A percentile compares a stretch with the other conserved stretches of the same genome.
phyloP scores from a whole-genome alignment of 768 basidiomycete genomes.

The Termitomyces sp. region DNA sequence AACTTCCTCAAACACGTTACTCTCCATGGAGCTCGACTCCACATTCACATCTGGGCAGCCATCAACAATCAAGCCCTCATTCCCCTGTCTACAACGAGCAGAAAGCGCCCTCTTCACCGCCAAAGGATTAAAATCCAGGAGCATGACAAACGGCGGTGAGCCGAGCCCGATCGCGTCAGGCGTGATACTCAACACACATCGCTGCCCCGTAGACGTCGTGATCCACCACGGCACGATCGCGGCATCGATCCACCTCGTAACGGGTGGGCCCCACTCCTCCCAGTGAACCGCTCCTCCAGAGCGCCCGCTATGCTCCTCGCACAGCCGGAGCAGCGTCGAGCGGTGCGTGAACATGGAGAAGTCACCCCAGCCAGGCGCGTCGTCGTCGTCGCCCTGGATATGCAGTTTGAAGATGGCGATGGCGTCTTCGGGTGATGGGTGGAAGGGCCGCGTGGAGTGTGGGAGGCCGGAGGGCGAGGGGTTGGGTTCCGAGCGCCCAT shows the following conservation, averaged over 20 bases:
- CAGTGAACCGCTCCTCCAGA: neutral
- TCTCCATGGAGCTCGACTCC: neutral
- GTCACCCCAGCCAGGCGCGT: neutral
- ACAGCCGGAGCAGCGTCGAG: conserved; percentile 4
- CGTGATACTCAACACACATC: conserved; percentile 11
- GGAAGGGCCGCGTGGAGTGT: conserved; percentile 1
- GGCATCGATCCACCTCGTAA: conserved; percentile 17
- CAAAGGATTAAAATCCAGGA: conserved; percentile 6
- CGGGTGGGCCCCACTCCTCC: conserved; percentile 14
- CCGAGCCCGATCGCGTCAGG: neutral
- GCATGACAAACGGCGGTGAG: neutral
- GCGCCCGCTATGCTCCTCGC: neutral
- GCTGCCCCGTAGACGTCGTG: conserved; percentile 17
- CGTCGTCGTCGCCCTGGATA: neutral
- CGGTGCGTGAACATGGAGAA: conserved; percentile 10
- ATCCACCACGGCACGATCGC: conserved; percentile 15
- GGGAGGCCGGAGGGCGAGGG: neutral
- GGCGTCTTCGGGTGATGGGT: conserved; percentile 4
- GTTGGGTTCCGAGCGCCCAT: conserved; percentile 9
- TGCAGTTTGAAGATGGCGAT: conserved; percentile 9
- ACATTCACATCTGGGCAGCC: neutral
- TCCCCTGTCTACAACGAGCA: neutral
- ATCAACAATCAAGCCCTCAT: neutral
- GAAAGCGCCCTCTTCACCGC: neutral
- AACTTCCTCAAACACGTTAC: conserved; percentile 18